A percentile compares a stretch with the other conserved stretches of the same genome.
These are phyloP conservation scores for Hygrocybe punicea DNA, from an alignment of 768 basidiomycete species.

Conservation along the genomic window DNA sequence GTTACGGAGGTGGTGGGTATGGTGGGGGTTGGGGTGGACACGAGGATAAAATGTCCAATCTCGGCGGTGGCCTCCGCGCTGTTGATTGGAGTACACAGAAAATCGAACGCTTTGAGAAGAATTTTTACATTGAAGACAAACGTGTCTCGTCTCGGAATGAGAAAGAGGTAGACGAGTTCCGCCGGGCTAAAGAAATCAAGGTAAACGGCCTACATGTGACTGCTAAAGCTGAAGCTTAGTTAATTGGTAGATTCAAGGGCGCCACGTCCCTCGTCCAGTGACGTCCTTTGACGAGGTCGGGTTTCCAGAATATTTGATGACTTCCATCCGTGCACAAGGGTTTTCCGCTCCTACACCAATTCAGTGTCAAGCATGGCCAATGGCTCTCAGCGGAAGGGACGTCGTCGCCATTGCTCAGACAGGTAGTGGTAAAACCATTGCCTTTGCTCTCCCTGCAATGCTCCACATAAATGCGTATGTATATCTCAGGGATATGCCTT, in stretches of 20 bases:
- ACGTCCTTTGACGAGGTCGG: constrained; percentile 90
- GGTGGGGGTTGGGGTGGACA: constrained; percentile 52
- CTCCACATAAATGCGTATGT: constrained; percentile 98
- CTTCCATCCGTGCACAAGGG: constrained; percentile 90
- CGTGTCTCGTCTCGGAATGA: constrained; percentile 74
- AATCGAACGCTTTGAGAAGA: constrained; percentile 91
- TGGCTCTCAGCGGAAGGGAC: constrained; percentile 93
- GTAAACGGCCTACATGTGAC: constrained; percentile 35
- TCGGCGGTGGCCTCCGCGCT: constrained; percentile 76
- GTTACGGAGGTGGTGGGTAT: constrained; percentile 39
- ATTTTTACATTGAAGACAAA: constrained; percentile 93
- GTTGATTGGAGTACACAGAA: constrained; percentile 81
- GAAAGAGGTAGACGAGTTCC: constrained; percentile 85
- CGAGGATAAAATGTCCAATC: constrained; percentile 72
- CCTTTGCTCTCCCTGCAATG: constrained; percentile 98
- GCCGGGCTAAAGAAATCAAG: constrained; percentile 81
- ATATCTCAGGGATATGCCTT: constrained; percentile 4
- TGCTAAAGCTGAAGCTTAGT: constrained; percentile 4
- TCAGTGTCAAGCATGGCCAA: constrained; percentile 99
- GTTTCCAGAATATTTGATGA: constrained; percentile 95
- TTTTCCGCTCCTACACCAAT: constrained; percentile 90
- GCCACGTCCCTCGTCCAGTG: constrained; percentile 83
- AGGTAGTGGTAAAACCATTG: constrained; percentile 97
- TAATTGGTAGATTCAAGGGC: constrained; percentile 76
- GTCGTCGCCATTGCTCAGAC: constrained; percentile 97